phyloP scores from a whole-genome alignment of 23 red algal species.

The Gracilaria gracilis region DNA sequence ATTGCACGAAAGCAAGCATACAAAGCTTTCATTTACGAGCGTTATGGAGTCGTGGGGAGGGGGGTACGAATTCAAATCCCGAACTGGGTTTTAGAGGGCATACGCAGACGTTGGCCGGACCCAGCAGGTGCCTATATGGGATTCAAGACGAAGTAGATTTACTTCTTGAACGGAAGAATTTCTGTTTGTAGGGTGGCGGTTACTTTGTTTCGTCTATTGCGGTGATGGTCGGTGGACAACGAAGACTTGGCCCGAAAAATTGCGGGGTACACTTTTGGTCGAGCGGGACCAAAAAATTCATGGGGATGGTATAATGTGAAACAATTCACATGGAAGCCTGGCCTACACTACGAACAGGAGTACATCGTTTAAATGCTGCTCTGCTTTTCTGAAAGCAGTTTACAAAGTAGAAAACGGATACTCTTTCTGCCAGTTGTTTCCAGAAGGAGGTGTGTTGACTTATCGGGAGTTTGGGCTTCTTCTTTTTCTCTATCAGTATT shows the following conservation, averaged over 20 bases:
- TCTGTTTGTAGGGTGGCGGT: neutral
- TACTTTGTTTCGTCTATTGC: neutral
- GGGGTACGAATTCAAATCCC: neutral
- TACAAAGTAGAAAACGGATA: neutral
- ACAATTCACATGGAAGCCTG: neutral
- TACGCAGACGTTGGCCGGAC: neutral
- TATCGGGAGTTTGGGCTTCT: neutral
- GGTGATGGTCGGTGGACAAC: neutral
- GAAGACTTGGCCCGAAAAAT: neutral
- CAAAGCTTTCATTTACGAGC: neutral
- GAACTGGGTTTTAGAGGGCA: neutral
- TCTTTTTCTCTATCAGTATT: too few relatives aligned
- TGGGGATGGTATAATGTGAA: neutral
- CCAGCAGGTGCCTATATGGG: neutral
- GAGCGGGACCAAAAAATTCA: neutral
- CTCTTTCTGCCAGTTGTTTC: neutral
- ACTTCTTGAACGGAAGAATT: neutral
- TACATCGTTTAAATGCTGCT: neutral
- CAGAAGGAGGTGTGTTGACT: neutral
- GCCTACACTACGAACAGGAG: neutral
- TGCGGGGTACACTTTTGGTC: neutral
- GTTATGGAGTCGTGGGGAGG: neutral
- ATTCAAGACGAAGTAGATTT: neutral
- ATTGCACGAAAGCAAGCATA: neutral
- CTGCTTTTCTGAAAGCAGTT: neutral